These are phyloP conservation scores for Apocynum venetum DNA, from an alignment of 257 asterid species.

Conservation along the genomic window DNA sequence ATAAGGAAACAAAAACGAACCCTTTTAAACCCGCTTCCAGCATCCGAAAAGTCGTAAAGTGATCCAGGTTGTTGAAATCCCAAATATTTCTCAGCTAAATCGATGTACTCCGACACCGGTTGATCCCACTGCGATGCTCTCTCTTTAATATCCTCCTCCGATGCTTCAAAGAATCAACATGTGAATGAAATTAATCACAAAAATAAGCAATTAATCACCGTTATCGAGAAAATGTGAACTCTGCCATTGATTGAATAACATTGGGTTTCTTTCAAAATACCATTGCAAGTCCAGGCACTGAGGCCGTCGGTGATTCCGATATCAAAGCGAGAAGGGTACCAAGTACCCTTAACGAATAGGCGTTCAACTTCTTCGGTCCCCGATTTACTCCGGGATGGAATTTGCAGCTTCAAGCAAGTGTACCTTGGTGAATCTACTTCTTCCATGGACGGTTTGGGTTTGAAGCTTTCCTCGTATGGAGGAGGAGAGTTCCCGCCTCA, in stretches of 20 bases:
- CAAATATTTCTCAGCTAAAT: slow-evolving; percentile 68
- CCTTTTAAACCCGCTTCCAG: slow-evolving; percentile 76
- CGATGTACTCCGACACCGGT: slow-evolving; percentile 63
- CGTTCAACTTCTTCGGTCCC: slow-evolving; percentile 33
- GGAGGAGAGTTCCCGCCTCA: no score
- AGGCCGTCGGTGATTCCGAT: slow-evolving; percentile 66
- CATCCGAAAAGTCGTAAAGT: slow-evolving; percentile 72
- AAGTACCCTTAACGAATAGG: slow-evolving; percentile 78
- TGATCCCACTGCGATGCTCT: slow-evolving; percentile 94
- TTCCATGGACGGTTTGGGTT: slow-evolving; percentile 1
- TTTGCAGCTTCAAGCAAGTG: slow-evolving; percentile 73
- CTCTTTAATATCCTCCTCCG: slow-evolving; percentile 81
- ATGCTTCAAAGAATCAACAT: slow-evolving; percentile 32
- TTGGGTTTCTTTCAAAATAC: slow-evolving; percentile 24
- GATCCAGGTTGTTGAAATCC: slow-evolving; percentile 90
- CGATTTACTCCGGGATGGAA: slow-evolving; percentile 21
- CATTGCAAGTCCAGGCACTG: slow-evolving; percentile 71
- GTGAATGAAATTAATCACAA: background rate
- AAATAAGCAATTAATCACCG: background rate
- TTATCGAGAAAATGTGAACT: background rate
- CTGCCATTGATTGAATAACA: background rate
- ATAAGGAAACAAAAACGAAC: slow-evolving; percentile 29
- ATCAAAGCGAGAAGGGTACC: slow-evolving; percentile 71
- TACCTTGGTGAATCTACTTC: slow-evolving; percentile 39
- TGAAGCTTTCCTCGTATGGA: no score